Evolutionary conservation across 208 protist species (phyloP).

Genomic region (Angomonas ambiguus): DNA sequence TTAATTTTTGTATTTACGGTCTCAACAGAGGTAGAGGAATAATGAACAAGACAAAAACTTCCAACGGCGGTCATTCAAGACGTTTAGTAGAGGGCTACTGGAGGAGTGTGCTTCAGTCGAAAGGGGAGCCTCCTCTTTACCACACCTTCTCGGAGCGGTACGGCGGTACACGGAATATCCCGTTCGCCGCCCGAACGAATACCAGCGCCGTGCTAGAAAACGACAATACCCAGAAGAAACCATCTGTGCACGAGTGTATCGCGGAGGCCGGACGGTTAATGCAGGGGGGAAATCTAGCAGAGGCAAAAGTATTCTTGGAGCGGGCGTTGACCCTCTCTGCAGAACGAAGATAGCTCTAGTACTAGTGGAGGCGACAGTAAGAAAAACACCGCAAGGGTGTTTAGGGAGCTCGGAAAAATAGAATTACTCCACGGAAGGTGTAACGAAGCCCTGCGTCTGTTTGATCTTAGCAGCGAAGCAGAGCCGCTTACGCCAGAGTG

Average conservation of each 20-base stretch:
- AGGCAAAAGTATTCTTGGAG: slow-evolving; percentile 40
- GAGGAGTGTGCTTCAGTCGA: slow-evolving; percentile 42
- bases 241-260: slow-evolving; percentile 38
- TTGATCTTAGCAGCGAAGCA: slow-evolving; percentile 49
- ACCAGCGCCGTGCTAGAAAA: slow-evolving; percentile 18
- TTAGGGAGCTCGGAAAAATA: slow-evolving; percentile 55
- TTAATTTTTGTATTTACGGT: background rate
- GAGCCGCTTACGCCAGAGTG: slow-evolving; percentile 59
- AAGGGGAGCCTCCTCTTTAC: slow-evolving; percentile 61
- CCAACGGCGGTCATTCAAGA: slow-evolving; percentile 3
- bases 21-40: background rate
- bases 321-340: slow-evolving; percentile 59
- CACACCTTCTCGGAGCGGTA: slow-evolving; percentile 76
- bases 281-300: slow-evolving; percentile 27
- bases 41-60: background rate
- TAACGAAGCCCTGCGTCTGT: slow-evolving; percentile 49
- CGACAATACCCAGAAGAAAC: background rate
- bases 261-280: slow-evolving; percentile 29
- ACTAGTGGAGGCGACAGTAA: slow-evolving; percentile 14
- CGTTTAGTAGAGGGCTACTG: slow-evolving; percentile 76
- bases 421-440: slow-evolving; percentile 47
- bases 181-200: slow-evolving; percentile 51
- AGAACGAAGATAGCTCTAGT: slow-evolving; percentile 34
- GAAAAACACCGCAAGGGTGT: slow-evolving; percentile 33
- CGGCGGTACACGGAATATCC: slow-evolving; percentile 48